Base-by-base conservation (phyloP, 2,329 filamentous ascomycete genomes). In the Exserohilum turcica region DNA sequence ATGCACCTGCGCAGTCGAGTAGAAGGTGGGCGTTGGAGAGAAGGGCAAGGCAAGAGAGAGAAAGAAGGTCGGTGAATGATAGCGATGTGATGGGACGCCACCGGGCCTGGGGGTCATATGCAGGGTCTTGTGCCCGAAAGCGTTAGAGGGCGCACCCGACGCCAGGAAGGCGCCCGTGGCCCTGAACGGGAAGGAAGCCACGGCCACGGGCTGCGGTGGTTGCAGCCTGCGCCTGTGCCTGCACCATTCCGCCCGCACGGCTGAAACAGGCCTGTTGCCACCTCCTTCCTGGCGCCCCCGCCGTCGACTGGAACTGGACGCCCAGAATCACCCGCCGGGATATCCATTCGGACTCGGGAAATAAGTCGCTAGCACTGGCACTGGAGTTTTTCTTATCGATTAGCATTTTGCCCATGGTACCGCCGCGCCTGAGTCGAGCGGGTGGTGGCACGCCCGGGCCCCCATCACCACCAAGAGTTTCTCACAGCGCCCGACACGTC, bases 71-170 rank as follows among this genome's bases (percentile, higher is more conserved):
- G 33, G 43, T 56, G 52, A 43, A 52, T 27, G 57, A 56, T 48
- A 55, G 43, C 40, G 43, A 52, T 43, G 43, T 36, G 42, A 32
- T 54, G 43, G 47, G 37, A 21, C 54, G 51, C 46, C 47, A 43
- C 48, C 42, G 39, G 45, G 21, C 48, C 24, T 24, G 45, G 10
- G 43, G 43, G 50, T 31, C 29, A 38, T 46, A 60, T 60, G 59
- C 57, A 62, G 59, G 59, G 59, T 51, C 47, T 51, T 47, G 33
- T 15, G 44, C 53, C 38, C 37, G 45, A 60, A 43, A 38, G 42
- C 51, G 37, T 18, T 50, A 43, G 21, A 38, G 54, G 57, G 47
- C 32, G 39, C 43, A 42, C 39, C 32, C 33, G 39, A 44, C 40
- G 39, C 43, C 36, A 40, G 15, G 32, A 33, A 44, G 37, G 43